Evolutionary conservation across 176 grass and related monocot genomes (phyloP), one percentile per base, ranked within the genome.

Genomic region (Oryza nivara): DNA sequence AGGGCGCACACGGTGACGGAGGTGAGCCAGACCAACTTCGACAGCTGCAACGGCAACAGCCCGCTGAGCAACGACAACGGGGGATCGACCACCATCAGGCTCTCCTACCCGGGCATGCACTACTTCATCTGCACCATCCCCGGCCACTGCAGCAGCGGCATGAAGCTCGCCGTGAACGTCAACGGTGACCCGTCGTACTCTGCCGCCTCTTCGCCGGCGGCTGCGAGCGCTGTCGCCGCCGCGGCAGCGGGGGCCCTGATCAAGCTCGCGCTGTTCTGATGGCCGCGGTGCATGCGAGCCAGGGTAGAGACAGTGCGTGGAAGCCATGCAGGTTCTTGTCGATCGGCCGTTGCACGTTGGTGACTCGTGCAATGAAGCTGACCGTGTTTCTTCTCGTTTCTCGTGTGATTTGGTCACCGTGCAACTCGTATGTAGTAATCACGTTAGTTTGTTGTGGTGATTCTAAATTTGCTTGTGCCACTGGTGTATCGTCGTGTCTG

Each of bases 1-100:
- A 86, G 84, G 36, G 68, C 41, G 68, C 92, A 98, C 91, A 90
- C 96, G 35, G 92, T 98, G 69, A 88, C 89, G 32, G 87, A 90
- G 83, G 92, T 98, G 75, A 88, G 6, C 48, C 12, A 84, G 80
- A 83, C 63, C 70, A 83, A 73, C 89, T 98, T 88, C 87, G 23
- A 85, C 72, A 41, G 80, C 32, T 98, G 96, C 89, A 87, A 83
- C 19, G 19, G 82, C 58, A 5, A 14, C 73, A 93, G 86, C 78
- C 6, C 89, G 41, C 64, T 98, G 47, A 88, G 85, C 77, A 90
- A 54, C 82, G 84, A 86, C 77, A 43, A 77, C 17, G 87, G 32
- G 15, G 87, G 88, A 13, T 47, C 78, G 6, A 93, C 96, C 58
- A 68, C 51, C 47, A 17, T 98, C 32, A 1, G 41, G 19, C 86